phyloP scores from a whole-genome alignment of 2,329 filamentous ascomycete genomes.

The Fusarium drepaniforme region DNA sequence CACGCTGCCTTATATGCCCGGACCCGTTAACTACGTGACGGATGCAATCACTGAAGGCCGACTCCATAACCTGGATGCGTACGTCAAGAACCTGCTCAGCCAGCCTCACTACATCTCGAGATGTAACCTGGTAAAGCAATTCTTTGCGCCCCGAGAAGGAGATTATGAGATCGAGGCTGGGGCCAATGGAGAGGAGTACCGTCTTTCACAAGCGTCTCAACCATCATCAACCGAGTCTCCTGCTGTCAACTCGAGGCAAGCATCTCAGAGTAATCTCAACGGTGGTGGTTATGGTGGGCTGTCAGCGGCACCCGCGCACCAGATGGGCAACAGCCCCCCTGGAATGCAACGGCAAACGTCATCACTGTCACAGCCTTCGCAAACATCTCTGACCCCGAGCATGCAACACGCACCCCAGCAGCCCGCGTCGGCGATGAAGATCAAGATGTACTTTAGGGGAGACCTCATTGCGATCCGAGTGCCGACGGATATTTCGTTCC shows the following conservation, averaged over 20 bases:
- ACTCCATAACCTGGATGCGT: slow-evolving; percentile 92
- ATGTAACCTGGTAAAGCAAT: slow-evolving; percentile 86
- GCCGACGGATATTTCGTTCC: slow-evolving; percentile 81
- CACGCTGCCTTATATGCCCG: slow-evolving; percentile 96
- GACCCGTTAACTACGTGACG: slow-evolving; percentile 97
- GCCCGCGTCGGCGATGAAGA: slow-evolving; percentile 76
- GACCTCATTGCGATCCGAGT: slow-evolving; percentile 94
- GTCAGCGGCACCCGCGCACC: slow-evolving; percentile 60
- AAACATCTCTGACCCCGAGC: slow-evolving; percentile 62
- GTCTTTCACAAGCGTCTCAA: slow-evolving; percentile 78
- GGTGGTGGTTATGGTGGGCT: slow-evolving; percentile 66
- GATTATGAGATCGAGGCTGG: slow-evolving; percentile 92
- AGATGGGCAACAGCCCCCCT: slow-evolving; percentile 50
- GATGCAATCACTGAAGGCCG: slow-evolving; percentile 95
- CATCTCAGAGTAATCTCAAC: slow-evolving; percentile 74
- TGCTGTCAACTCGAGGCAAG: slow-evolving; percentile 71
- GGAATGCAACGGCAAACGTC: slow-evolving; percentile 42
- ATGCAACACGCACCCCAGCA: slow-evolving; percentile 52
- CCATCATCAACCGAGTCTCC: slow-evolving; percentile 75
- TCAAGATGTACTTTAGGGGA: slow-evolving; percentile 94
- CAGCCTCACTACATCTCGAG: slow-evolving; percentile 88
- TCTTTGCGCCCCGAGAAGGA: slow-evolving; percentile 90
- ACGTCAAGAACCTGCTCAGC: slow-evolving; percentile 89
- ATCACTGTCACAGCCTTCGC: slow-evolving; percentile 54
- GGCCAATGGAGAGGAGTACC: slow-evolving; percentile 80